Evolutionary conservation across 1,284 basidiomycete species (phyloP).

Genomic region (Mixia osmundae): DNA sequence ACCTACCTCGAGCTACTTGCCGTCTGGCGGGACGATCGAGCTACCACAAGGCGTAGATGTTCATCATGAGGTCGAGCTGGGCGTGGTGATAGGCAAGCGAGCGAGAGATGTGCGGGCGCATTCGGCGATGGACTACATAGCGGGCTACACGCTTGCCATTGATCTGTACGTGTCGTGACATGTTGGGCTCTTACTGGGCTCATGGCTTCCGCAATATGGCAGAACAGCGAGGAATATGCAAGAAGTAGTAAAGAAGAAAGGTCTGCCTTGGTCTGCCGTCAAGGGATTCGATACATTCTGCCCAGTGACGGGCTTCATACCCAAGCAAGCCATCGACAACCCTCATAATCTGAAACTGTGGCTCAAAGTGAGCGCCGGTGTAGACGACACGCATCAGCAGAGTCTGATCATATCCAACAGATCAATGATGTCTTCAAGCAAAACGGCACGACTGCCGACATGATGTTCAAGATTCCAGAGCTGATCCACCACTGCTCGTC

Average conservation of each 20-base stretch:
- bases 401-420: slow-evolving; percentile 22
- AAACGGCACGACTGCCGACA: slow-evolving; percentile 39
- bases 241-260: slow-evolving; percentile 71
- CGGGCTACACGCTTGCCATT: slow-evolving; percentile 39
- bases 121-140: slow-evolving; percentile 52
- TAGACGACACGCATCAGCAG: not conserved
- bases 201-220: slow-evolving; percentile 23
- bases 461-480: slow-evolving; percentile 37
- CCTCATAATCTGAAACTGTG: slow-evolving; percentile 49
- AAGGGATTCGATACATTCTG: slow-evolving; percentile 72
- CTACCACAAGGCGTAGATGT: slow-evolving; percentile 61
- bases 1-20: slow-evolving; percentile 70
- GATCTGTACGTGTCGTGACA: slow-evolving; percentile 9
- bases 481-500: slow-evolving; percentile 76
- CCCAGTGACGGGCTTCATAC: slow-evolving; percentile 35
- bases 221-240: slow-evolving; percentile 92
- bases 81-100: slow-evolving; percentile 70
- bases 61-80: slow-evolving; percentile 94
- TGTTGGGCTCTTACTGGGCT: not conserved
- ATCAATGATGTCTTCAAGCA: slow-evolving; percentile 68
- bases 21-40: slow-evolving; percentile 50
- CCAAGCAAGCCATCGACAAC: slow-evolving; percentile 43
- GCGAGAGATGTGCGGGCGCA: slow-evolving; percentile 55
- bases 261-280: slow-evolving; percentile 79
- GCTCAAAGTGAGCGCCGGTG: slow-evolving; percentile 35